A percentile compares a stretch with the other conserved stretches of the same genome.
Evolutionary conservation across 2,329 filamentous ascomycete genomes (phyloP).

Genomic region (Penicillium sp.): DNA sequence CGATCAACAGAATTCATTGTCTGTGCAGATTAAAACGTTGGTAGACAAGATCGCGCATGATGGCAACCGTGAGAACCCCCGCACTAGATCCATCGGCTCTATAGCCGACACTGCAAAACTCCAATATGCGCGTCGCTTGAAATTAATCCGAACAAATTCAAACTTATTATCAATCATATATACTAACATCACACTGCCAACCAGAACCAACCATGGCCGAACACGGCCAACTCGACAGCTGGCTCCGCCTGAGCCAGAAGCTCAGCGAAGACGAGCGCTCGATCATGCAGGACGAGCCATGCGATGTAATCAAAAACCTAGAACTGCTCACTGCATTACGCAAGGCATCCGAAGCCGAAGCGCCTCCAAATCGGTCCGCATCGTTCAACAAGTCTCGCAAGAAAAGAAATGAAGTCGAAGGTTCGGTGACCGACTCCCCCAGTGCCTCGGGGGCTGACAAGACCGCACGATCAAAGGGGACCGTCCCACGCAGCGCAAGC

Average conservation of each 20-base stretch:
- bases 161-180: neutral
- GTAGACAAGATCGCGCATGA: constrained; percentile 47
- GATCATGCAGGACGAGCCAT: constrained; percentile 50
- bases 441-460: constrained; percentile 47
- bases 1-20: constrained; percentile 42
- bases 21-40: constrained; percentile 42
- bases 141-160: neutral
- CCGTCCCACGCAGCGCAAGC: constrained; percentile 42
- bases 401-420: constrained; percentile 48
- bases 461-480: constrained; percentile 45
- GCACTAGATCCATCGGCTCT: constrained; percentile 4
- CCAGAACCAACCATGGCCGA: constrained; percentile 42
- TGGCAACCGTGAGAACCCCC: constrained; percentile 41
- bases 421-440: constrained; percentile 47
- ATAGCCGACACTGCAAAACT: constrained; percentile 5
- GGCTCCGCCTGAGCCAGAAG: constrained; percentile 49
- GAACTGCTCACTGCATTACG: constrained; percentile 51
- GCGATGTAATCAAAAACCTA: constrained; percentile 53
- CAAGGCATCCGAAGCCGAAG: constrained; percentile 49
- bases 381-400: constrained; percentile 48
- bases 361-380: constrained; percentile 39
- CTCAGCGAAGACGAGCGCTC: constrained; percentile 51
- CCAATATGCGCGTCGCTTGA: neutral
- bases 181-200: constrained; percentile 15
- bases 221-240: constrained; percentile 46